A percentile compares a stretch with the other conserved stretches of the same genome.
phyloP scores from a whole-genome alignment of 2,329 filamentous ascomycete species.

The Furcasterigmium sp. region DNA sequence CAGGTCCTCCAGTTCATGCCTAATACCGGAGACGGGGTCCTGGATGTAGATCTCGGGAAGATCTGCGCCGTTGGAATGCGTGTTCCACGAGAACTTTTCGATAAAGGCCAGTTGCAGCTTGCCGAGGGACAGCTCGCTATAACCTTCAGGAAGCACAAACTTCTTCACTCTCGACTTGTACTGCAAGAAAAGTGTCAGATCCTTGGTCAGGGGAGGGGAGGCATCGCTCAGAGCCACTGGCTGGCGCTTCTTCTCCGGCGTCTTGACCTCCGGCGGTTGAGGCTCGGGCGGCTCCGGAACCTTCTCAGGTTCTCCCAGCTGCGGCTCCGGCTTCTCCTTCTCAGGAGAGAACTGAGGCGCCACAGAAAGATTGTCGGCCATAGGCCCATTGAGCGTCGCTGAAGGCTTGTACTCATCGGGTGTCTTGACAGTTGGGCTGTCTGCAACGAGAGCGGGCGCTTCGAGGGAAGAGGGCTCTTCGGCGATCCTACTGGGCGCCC shows the following conservation, averaged over 20 bases:
- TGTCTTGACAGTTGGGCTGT: constrained; percentile 48
- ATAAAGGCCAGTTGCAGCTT: constrained; percentile 93
- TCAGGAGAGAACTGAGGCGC: constrained; percentile 21
- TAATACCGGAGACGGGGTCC: constrained; percentile 90
- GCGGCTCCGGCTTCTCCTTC: constrained; percentile 17
- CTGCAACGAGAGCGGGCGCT: constrained; percentile 19
- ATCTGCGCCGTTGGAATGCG: constrained; percentile 86
- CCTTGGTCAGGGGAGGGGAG: constrained; percentile 69
- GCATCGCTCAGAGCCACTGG: constrained; percentile 19
- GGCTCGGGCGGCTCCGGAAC: not conserved
- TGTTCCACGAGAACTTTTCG: constrained; percentile 99
- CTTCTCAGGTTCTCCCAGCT: constrained; percentile 12
- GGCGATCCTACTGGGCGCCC: constrained; percentile 54
- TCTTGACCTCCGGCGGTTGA: constrained; percentile 21
- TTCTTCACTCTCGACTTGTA: constrained; percentile 98
- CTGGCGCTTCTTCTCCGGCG: constrained; percentile 49
- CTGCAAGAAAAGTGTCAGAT: constrained; percentile 89
- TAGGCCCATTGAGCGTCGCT: constrained; percentile 55
- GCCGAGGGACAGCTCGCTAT: constrained; percentile 78
- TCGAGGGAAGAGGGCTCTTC: constrained; percentile 43
- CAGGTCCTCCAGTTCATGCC: constrained; percentile 92
- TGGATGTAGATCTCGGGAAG: constrained; percentile 97
- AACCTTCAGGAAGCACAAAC: constrained; percentile 80
- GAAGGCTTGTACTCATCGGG: constrained; percentile 57
- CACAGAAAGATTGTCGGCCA: constrained; percentile 41